Evolutionary conservation across 2,329 filamentous ascomycete species (phyloP), one percentile per base, ranked within the genome.

Genomic region (Aureobasidium sp.): DNA sequence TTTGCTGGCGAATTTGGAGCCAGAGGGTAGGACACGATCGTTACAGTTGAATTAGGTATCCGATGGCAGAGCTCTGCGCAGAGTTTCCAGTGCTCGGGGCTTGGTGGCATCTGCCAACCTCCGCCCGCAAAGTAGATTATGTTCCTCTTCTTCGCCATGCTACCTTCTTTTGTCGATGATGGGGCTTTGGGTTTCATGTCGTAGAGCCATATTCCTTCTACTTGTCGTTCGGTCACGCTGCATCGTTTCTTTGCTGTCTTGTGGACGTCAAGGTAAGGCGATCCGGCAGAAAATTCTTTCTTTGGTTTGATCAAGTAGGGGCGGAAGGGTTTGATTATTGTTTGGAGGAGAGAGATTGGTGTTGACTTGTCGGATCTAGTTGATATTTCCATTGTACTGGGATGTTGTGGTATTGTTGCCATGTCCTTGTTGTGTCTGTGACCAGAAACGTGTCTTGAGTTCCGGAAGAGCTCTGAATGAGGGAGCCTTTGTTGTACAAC

Each of bases 81-180:
- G 8, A 84, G 69, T 6, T 74, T 74, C 81, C 82, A 85, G 64
- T 85, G 83, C 53, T 81, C 74, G 0, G 70, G 65, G 3, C 74
- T 76, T 0, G 83, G 78, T 0, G 79, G 79, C 65, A 73, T 73
- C 63, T 81, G 80, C 78, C 83, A 85, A 3, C 80, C 81, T 7
- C 83, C 83, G 1, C 83, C 83, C 0, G 76, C 75, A 64, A 83
- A 83, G 63, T 84, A 85, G 63, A 81, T 79, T 29, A 86, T 71
- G 5, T 73, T 69, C 63, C 72, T 74, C n/a, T 16, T 52, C 5
- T 34, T 60, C 34, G 8, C 11, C 25, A 27, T 3, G 2, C 6
- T 5, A 7, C 27, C 61, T 68, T 13, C 62, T 62, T 30, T 61
- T 5, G 58, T 47, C 65, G 41, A 16, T 21, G 52, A 13, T 0